phyloP scores from a whole-genome alignment of 2,329 filamentous ascomycete genomes.

The Microascus cirrosus region DNA sequence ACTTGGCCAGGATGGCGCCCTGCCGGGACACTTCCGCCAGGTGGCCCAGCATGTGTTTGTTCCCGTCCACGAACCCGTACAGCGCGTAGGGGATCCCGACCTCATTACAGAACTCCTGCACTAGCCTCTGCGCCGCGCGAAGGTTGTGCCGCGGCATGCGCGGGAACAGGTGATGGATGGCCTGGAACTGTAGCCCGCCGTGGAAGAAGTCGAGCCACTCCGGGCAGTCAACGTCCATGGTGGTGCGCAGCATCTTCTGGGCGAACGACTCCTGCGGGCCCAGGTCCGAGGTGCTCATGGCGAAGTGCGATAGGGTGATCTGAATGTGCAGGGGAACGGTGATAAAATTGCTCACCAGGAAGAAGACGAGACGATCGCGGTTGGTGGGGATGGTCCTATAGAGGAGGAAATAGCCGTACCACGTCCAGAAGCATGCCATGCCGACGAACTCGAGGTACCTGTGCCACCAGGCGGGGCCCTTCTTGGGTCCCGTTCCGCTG shows the following conservation, averaged over 20 bases:
- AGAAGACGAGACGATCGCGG: constrained; percentile 58
- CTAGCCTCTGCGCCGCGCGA: constrained; percentile 60
- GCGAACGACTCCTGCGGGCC: constrained; percentile 79
- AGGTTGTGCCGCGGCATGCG: constrained; percentile 79
- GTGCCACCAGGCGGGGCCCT: constrained; percentile 74
- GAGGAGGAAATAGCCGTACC: constrained; percentile 75
- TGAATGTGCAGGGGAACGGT: constrained; percentile 78
- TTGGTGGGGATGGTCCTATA: constrained; percentile 62
- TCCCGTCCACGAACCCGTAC: constrained; percentile 76
- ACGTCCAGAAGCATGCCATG: constrained; percentile 72
- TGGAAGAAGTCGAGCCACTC: constrained; percentile 84
- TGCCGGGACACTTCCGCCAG: constrained; percentile 73
- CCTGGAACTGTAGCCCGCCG: constrained; percentile 82
- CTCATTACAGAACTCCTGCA: constrained; percentile 72
- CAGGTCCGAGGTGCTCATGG: constrained; percentile 83
- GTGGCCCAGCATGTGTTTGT: constrained; percentile 65
- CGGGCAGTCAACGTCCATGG: constrained; percentile 87
- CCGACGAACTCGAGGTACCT: constrained; percentile 68
- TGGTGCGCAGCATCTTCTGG: constrained; percentile 83
- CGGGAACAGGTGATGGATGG: constrained; percentile 76
- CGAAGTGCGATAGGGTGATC: constrained; percentile 86
- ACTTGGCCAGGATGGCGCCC: constrained; percentile 65
- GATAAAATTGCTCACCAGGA: constrained; percentile 71
- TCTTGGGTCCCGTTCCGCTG: constrained; percentile 56
- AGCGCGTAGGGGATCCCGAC: constrained; percentile 76